Conservation (phyloP, 345 rosid species). For the Melastoma malabathricum region DNA sequence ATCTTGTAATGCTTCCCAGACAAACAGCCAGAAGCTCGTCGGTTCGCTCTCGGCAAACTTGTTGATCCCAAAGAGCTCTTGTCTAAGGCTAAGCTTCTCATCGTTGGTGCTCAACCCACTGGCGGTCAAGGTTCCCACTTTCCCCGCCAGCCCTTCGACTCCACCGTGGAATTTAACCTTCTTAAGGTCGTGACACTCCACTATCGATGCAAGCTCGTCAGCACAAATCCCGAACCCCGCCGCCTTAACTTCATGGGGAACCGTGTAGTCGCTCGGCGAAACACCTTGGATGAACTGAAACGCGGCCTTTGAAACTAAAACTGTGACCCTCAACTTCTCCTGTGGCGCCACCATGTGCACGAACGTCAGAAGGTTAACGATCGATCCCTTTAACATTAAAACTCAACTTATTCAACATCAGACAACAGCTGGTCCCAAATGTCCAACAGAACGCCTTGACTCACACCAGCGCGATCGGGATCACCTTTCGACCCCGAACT, state of each 20-base stretch:
- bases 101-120: conserved; percentile 39
- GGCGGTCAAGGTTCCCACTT: conserved; percentile 42
- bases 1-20: conserved; percentile 94
- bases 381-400: background rate
- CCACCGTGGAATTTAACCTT: conserved; percentile 70
- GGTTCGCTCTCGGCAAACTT: conserved; percentile 62
- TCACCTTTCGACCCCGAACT: background rate
- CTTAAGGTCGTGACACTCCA: conserved; percentile 70
- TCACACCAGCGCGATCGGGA: background rate
- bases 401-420: too few species aligned
- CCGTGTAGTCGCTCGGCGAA: conserved; percentile 51
- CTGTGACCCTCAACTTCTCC: conserved; percentile 85
- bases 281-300: conserved; percentile 73
- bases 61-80: conserved; percentile 67
- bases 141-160: conserved; percentile 48
- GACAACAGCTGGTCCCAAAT: too few species aligned
- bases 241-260: conserved; percentile 72
- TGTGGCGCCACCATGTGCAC: conserved; percentile 14
- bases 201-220: conserved; percentile 75
- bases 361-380: background rate
- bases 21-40: conserved; percentile 62
- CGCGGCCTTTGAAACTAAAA: conserved; percentile 87
- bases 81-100: conserved; percentile 30
- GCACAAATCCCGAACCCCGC: conserved; percentile 77
- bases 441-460: too few species aligned